Base-by-base conservation (phyloP, 1,284 basidiomycete genomes). In the Ceratobasidium sp. region DNA sequence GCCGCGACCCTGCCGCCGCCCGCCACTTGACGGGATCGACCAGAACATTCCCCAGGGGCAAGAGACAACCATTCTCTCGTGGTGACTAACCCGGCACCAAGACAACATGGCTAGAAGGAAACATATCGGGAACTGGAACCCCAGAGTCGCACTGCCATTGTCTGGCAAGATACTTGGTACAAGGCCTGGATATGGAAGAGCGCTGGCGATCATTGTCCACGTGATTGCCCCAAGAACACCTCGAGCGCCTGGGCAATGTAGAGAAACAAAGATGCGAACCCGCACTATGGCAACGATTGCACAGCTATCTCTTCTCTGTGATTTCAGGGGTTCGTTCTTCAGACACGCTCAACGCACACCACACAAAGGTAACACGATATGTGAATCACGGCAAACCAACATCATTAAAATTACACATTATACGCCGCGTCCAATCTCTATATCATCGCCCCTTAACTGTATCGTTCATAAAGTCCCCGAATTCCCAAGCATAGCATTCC, bases 401-500 rank as follows among this genome's bases (percentile, higher is more conserved):
- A 45, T 6, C 4, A 45, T 53, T 65, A 65, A 65, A 43, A 54
- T 53, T 65, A 65, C 62, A 65, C 35, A 65, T n/a, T n/a, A n/a
- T 31, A 54, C 29, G 10, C 38, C 20, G 54, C 20, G 2, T 35
- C 42, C 22, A 47, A 47, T n/a, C 42, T n/a, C 8, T 12, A 15
- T 17, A 40, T 43, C 62, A 65, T 50, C 35, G 15, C 49, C 29
- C 20, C 34, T 29, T 31, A 34, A 31, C 35, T 35, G 62, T 65
- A 34, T 54, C 40, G 38, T 74, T 73, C 68, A 74, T 72, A 62
- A 72, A 82, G 50, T 81, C 74, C 7, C 79, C 81, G 72, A 78
- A 82, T 45, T 80, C 79, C 81, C 81, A 82, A 42, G 77, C 76
- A 69, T 76, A 81, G 65, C 81, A 82, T 67, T 82, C 81, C 43